phyloP scores from a whole-genome alignment of 176 grass and related monocot genomes.

The Rhynchospora tenuis region DNA sequence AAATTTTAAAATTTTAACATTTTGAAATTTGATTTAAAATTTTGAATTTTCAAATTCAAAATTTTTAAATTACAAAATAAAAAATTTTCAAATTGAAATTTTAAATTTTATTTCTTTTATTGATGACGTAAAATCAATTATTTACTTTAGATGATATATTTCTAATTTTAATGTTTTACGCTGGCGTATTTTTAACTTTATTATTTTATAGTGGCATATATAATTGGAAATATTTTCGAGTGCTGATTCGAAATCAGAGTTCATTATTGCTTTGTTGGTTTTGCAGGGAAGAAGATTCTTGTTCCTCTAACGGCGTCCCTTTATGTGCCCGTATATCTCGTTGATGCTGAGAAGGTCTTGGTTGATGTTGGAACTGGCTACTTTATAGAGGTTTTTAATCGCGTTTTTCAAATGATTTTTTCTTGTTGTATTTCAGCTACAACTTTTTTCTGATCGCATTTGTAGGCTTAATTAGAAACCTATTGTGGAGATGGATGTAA shows the following conservation, averaged over 20 bases:
- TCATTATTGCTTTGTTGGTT: not conserved
- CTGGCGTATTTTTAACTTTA: too few species aligned
- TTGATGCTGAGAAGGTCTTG: constrained; percentile 80
- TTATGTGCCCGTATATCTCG: constrained; percentile 79
- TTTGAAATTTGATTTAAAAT: too few species aligned
- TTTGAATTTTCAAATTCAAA: too few species aligned
- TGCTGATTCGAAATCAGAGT: not conserved
- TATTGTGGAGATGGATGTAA: not conserved
- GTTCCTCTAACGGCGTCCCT: constrained; percentile 93
- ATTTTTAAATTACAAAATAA: too few species aligned
- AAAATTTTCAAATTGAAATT: too few species aligned
- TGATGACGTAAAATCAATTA: too few species aligned
- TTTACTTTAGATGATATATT: too few species aligned
- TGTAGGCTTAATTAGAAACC: not conserved
- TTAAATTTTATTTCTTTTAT: too few species aligned
- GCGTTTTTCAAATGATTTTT: not conserved
- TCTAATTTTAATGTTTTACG: too few species aligned
- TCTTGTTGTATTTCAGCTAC: not conserved
- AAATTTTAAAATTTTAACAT: too few species aligned
- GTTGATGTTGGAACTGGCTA: constrained; percentile 94
- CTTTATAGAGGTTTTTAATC: constrained; percentile 72
- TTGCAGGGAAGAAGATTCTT: constrained; percentile 79
- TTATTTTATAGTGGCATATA: too few species aligned
- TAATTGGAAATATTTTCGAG: not conserved
- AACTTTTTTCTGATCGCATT: not conserved